Conservation (phyloP, 2,329 filamentous ascomycete genomes). For the Fusarium sacchari region DNA sequence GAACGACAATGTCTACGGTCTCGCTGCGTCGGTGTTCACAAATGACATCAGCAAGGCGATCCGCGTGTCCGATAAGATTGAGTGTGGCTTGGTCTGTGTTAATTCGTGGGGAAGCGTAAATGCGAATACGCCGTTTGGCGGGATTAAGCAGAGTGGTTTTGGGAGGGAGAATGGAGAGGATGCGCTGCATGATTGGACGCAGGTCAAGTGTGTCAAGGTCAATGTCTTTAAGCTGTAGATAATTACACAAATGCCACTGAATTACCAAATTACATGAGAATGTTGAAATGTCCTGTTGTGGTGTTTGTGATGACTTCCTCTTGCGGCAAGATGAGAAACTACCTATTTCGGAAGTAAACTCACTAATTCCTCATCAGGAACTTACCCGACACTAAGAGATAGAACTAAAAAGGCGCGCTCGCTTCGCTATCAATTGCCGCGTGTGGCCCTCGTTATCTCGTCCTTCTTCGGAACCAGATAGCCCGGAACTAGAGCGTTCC, state of each 20-base stretch:
- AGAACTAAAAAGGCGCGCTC: background rate
- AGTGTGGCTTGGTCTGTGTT: slow-evolving; percentile 74
- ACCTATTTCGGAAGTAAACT: background rate
- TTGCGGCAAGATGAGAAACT: background rate
- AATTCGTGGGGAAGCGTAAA: slow-evolving; percentile 53
- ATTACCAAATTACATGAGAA: background rate
- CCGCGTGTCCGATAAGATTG: slow-evolving; percentile 50
- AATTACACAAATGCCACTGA: background rate
- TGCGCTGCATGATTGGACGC: slow-evolving; percentile 45
- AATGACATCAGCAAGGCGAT: slow-evolving; percentile 54
- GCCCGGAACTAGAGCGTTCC: background rate
- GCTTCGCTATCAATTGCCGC: background rate
- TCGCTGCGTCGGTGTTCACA: slow-evolving; percentile 56
- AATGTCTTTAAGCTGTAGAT: slow-evolving; percentile 29
- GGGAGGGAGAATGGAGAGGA: slow-evolving; percentile 48
- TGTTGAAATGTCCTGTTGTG: background rate
- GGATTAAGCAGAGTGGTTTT: slow-evolving; percentile 49
- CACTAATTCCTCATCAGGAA: background rate
- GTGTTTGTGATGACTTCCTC: background rate
- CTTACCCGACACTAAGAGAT: background rate
- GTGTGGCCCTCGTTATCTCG: background rate
- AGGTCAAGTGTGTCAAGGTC: slow-evolving; percentile 45
- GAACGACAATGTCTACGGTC: slow-evolving; percentile 17
- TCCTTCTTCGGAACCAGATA: background rate
- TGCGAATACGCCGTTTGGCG: slow-evolving; percentile 47